Percentiles rank a stretch among this genome's conserved stretches.
These are phyloP conservation scores for Theileria annulata DNA, from an alignment of 169 alveolate genomes.

Conservation along the genomic window DNA sequence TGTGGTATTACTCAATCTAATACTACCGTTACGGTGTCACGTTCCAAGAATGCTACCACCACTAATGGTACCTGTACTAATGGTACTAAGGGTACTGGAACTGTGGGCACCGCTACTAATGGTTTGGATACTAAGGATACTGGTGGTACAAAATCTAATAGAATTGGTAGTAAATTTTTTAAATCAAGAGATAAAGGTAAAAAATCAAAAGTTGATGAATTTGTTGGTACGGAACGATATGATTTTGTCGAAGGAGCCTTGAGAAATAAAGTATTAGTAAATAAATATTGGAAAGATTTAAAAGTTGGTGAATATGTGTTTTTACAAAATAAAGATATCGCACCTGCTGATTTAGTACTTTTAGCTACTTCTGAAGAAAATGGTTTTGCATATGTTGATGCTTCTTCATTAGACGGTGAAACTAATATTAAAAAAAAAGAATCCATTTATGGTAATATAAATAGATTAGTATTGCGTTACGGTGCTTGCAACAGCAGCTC, in stretches of 20 bases:
- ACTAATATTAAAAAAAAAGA: constrained; percentile 89
- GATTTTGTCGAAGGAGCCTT: constrained; percentile 24
- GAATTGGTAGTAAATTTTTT: too few relatives aligned
- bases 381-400: constrained; percentile 92
- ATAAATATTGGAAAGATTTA: constrained; percentile 67
- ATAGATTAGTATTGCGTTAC: neutral
- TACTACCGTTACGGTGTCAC: too few relatives aligned
- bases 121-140: too few relatives aligned
- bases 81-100: too few relatives aligned
- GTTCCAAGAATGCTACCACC: too few relatives aligned
- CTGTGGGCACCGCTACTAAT: too few relatives aligned
- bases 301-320: constrained; percentile 93
- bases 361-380: constrained; percentile 83
- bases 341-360: constrained; percentile 94
- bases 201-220: neutral
- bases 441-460: constrained; percentile 42
- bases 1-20: too few relatives aligned
- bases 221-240: neutral
- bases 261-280: constrained; percentile 2
- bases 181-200: neutral
- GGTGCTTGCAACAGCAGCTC: neutral
- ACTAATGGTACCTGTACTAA: too few relatives aligned
- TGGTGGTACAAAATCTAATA: too few relatives aligned
- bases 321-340: constrained; percentile 82
- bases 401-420: constrained; percentile 96